Base-by-base conservation (phyloP, 2,329 filamentous ascomycete genomes). In the Aspergillus ochraceus region DNA sequence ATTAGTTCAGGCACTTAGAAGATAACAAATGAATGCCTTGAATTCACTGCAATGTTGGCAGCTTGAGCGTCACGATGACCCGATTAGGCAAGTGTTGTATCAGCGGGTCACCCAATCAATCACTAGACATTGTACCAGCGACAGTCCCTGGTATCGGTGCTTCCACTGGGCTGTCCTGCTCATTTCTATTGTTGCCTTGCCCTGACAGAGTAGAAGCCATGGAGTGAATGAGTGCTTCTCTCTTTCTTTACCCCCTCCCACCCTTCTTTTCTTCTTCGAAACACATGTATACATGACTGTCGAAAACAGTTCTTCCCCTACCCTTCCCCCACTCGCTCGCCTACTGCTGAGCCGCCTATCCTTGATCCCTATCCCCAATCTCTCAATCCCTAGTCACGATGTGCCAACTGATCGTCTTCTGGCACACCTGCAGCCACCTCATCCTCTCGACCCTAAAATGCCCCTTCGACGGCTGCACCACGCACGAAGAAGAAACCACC, bases 381-480 rank as follows among this genome's bases (percentile, higher is more conserved):
- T 17, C 36, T 8, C 24, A 26, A 5, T 26, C 24, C 24, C 24
- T 19, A 11, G n/a, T 2, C 53, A 39, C 11, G 17, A 60, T 60
- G 59, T 54, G 54, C 24, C 59, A 58, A 19, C 17, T 60, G 36
- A 29, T 58, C 19, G 36, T 60, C 14, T 54, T 52, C 26, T 62
- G 60, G 60, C 32, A 60, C 49, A 20, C 26, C 6, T 62, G 60
- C 29, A n/a, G 29, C 51, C 60, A 63, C n/a, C 47, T 56, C 12
- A 36, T 49, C 10, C 17, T 19, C 12, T 52, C 52, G 4, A 52
- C 19, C 9, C 3, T 52, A 39, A 51, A 50, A 42, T 62, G 53
- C 19, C 20, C 61, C 20, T 58, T 59, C 19, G 49, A 58, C 19
- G 55, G 11, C n/a, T 20, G 26, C 2, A 42, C n/a, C 19, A 24